Evolutionary conservation across 192 early-diverging fungal genomes (phyloP).

Genomic region (Pilobolus umbonatus): DNA sequence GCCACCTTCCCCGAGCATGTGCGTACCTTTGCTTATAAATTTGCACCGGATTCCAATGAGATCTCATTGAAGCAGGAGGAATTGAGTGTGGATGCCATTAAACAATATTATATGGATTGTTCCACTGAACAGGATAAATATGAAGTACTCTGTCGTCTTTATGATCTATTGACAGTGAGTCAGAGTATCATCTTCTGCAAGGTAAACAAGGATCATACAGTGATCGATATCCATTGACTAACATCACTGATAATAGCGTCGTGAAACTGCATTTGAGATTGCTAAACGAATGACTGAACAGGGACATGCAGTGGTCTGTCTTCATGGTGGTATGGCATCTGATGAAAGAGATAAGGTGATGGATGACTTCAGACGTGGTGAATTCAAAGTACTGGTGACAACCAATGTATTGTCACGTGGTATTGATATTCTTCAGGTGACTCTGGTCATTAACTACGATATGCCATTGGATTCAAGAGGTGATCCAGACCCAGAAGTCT

Average conservation of each 20-base stretch:
- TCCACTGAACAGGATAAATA: slow-evolving; percentile 73
- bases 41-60: slow-evolving; percentile 86
- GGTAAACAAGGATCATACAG: slow-evolving; percentile 34
- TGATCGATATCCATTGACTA: neutral
- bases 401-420: slow-evolving; percentile 96
- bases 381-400: slow-evolving; percentile 89
- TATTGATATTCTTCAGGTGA: slow-evolving; percentile 94
- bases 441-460: slow-evolving; percentile 95
- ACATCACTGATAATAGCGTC: slow-evolving; percentile 39
- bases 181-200: slow-evolving; percentile 96
- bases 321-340: slow-evolving; percentile 76
- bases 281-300: slow-evolving; percentile 65
- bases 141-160: slow-evolving; percentile 64
- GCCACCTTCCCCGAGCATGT: slow-evolving; percentile 88
- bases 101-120: slow-evolving; percentile 98
- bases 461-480: slow-evolving; percentile 66
- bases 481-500: slow-evolving; percentile 85
- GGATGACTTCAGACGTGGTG: slow-evolving; percentile 86
- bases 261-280: slow-evolving; percentile 79
- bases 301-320: slow-evolving; percentile 76
- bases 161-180: slow-evolving; percentile 82
- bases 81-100: slow-evolving; percentile 89
- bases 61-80: slow-evolving; percentile 84
- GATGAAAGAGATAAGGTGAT: slow-evolving; percentile 83
- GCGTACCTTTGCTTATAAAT: slow-evolving; percentile 65